A percentile compares a stretch with the other conserved stretches of the same genome.
Conservation (phyloP, 495 filamentous ascomycete species). For the Penicillium turbatum region DNA sequence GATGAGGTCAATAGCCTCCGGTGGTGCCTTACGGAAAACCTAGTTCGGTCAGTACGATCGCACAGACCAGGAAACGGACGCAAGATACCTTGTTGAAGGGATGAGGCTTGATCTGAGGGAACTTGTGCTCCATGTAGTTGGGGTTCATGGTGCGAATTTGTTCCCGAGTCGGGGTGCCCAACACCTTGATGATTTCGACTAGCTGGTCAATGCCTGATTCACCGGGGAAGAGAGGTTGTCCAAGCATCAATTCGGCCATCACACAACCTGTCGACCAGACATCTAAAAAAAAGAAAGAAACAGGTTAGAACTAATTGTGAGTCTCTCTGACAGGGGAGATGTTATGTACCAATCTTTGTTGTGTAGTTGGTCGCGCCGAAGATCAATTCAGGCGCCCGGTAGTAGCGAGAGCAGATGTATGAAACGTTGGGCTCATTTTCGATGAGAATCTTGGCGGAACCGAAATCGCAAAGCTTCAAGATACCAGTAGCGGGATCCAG, state of each 20-base stretch:
- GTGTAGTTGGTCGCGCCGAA: conserved; percentile 99
- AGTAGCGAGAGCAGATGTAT: conserved; percentile 99
- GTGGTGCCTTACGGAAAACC: conserved; percentile 93
- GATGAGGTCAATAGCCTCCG: conserved; percentile 92
- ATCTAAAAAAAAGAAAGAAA: conserved; percentile 54
- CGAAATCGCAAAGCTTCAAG: conserved; percentile 97
- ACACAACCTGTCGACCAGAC: conserved; percentile 99
- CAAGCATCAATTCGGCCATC: conserved; percentile 99
- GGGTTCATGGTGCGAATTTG: conserved; percentile 99
- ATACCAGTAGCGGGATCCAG: conserved; percentile 86
- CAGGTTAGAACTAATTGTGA: conserved; percentile 13
- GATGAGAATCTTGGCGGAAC: conserved; percentile 96
- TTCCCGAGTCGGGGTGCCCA: conserved; percentile 95
- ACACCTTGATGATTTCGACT: conserved; percentile 98
- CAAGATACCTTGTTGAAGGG: conserved; percentile 84
- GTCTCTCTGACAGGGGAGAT: not conserved
- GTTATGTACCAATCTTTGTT: conserved; percentile 89
- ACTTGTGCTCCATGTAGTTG: conserved; percentile 99
- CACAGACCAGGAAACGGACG: not conserved
- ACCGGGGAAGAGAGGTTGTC: conserved; percentile 97
- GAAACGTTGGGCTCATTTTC: conserved; percentile 99
- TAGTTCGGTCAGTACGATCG: conserved; percentile 31
- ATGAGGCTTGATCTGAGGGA: conserved; percentile 99
- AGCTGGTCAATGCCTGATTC: conserved; percentile 98
- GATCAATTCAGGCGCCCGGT: conserved; percentile 95